phyloP scores from a whole-genome alignment of 805 yeast genomes.

The Saccharomycopsis capsularis region DNA sequence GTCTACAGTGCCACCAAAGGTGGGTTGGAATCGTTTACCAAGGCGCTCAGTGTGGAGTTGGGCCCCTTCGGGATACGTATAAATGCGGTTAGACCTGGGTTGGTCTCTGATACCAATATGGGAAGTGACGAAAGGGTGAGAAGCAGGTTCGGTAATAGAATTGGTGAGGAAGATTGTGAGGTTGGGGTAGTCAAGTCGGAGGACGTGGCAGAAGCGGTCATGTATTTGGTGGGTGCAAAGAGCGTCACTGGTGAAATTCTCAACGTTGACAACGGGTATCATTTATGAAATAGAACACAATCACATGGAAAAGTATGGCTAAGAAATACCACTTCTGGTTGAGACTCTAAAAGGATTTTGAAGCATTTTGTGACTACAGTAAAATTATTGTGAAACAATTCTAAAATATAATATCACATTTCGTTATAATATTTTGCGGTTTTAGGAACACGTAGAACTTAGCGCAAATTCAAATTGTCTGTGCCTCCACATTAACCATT shows the following conservation, averaged over 20 bases:
- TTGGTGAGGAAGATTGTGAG: background rate
- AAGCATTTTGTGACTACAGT: no score
- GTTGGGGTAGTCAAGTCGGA: conserved; percentile 20
- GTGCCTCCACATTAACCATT: background rate
- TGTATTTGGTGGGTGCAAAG: conserved; percentile 24
- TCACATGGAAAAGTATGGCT: no score
- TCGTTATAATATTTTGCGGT: no score
- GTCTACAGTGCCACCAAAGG: conserved; percentile 68
- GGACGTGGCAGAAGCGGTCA: conserved; percentile 25
- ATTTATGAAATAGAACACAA: conserved; percentile 5
- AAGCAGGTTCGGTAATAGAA: background rate
- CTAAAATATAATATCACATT: no score
- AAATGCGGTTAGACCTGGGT: conserved; percentile 63
- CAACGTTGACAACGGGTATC: conserved; percentile 28
- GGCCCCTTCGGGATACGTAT: conserved; percentile 47
- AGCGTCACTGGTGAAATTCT: conserved; percentile 29
- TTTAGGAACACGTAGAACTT: no score
- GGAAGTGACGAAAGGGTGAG: conserved; percentile 28
- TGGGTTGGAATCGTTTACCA: conserved; percentile 58
- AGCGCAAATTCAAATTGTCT: no score
- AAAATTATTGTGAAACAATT: no score
- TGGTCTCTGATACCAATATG: conserved; percentile 62
- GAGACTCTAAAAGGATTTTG: no score
- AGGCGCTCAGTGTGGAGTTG: conserved; percentile 53
- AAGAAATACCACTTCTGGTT: no score